Evolutionary conservation across 2,329 filamentous ascomycete species (phyloP), one percentile per base, ranked within the genome.

Genomic region (Didymella arachidicola): DNA sequence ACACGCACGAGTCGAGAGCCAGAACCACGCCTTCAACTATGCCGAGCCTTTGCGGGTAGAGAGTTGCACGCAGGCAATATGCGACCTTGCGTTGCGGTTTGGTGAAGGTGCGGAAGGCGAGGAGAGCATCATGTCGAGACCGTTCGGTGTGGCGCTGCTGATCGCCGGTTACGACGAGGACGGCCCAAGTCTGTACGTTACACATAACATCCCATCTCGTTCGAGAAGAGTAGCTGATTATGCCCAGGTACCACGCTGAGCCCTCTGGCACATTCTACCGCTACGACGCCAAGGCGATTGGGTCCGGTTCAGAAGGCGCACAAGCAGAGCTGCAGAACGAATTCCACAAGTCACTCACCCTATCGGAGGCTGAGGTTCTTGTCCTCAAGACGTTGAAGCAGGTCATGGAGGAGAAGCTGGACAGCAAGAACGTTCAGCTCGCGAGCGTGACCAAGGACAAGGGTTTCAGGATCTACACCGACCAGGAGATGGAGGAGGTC

Each of bases 361-460:
- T 99, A 63, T 83, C 86, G 57, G 95, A 99, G 76, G 95, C 95
- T 58, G 95, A 99, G 82, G 95, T 93, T 3, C 82, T 99, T 66
- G 93, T 97, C 50, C 84, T 99, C 74, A 98, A 98, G 87, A 99
- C 95, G 36, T 80, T 99, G 78, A 99, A 98, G 86, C 95, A 99
- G 82, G 95, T 99, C 69, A 99, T 99, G 95, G 95, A 99, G 82
- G 95, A 99, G 87, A 99, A 99, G 84, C 85, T 99, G 61, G 95
- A 99, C 78, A 87, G 93, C 65, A 99, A 99, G 87, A 99, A 99
- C 76, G 95, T 99, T 66, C 95, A 99, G 83, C 81, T 99, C 69
- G 95, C 95, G 53, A 98, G 94, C 76, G 95, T 99, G 57, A 99
- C 95, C 63, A 96, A 93, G 84, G 94, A 97, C 68, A 94, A 91